phyloP scores from a whole-genome alignment of 257 asterid genomes.

The Mitragyna speciosa region DNA sequence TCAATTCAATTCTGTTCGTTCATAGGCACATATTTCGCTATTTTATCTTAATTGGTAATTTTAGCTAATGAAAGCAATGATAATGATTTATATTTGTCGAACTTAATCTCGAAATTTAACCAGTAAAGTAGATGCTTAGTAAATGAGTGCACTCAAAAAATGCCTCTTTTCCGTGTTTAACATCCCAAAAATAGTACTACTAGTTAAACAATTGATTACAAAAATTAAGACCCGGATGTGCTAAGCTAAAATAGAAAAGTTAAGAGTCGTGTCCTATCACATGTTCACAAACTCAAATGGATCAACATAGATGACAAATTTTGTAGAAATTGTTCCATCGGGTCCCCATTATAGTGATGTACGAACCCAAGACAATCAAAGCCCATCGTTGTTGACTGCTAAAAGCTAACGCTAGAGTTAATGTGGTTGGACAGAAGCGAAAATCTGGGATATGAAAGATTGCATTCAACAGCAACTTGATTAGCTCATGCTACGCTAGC shows the following conservation, averaged over 20 bases:
- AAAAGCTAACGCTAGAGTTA: background rate
- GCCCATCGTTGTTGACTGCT: conserved; percentile 17
- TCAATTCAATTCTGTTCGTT: too few relatives aligned
- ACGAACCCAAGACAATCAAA: background rate
- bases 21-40: too few relatives aligned
- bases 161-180: too few relatives aligned
- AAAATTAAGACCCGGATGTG: background rate
- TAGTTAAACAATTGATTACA: background rate
- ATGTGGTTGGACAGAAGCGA: background rate
- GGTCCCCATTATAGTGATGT: too few relatives aligned
- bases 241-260: background rate
- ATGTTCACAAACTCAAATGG: background rate
- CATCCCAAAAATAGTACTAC: too few relatives aligned
- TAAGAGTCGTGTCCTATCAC: background rate
- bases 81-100: too few relatives aligned
- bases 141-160: background rate
- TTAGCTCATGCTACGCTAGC: too few relatives aligned
- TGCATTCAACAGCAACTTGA: background rate
- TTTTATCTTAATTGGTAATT: too few relatives aligned
- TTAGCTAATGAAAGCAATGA: too few relatives aligned
- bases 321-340: background rate
- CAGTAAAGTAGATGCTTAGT: too few relatives aligned
- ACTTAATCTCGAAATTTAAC: too few relatives aligned
- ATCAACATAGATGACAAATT: background rate
- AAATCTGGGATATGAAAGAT: background rate